Percentiles rank a stretch among this genome's conserved stretches.
phyloP scores from a whole-genome alignment of 2,329 filamentous ascomycete genomes.

The Cladosporium colombiae region DNA sequence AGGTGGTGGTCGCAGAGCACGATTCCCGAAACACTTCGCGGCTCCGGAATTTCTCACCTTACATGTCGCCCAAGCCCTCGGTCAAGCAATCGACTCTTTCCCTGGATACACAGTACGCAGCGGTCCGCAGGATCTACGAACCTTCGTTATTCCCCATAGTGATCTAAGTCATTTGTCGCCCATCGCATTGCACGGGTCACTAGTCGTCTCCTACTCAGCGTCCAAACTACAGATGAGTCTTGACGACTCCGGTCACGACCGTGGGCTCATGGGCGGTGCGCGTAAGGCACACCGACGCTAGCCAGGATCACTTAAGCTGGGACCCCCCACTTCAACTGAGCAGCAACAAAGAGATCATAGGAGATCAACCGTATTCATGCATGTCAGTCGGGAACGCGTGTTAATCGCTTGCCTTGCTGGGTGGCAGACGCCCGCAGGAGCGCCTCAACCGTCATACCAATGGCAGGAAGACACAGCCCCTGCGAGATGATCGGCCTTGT shows the following conservation, averaged over 20 bases:
- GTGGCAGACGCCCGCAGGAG: slow-evolving; percentile 18
- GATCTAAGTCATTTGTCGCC: slow-evolving; percentile 4
- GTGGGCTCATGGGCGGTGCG: not conserved
- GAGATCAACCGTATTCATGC: slow-evolving; percentile 18
- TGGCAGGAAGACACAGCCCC: slow-evolving; percentile 10
- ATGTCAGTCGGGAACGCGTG: slow-evolving; percentile 21
- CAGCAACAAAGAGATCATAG: slow-evolving; percentile 1
- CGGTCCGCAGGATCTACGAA: slow-evolving; percentile 20
- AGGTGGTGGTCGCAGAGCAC: slow-evolving; percentile 18
- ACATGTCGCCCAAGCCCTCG: slow-evolving; percentile 18
- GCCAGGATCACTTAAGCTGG: slow-evolving; percentile 6
- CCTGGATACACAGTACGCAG: slow-evolving; percentile 16
- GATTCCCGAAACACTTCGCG: slow-evolving; percentile 20
- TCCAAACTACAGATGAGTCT: slow-evolving; percentile 17
- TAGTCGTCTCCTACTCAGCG: not conserved
- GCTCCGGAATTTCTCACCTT: slow-evolving; percentile 21
- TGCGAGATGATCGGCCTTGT: slow-evolving; percentile 12
- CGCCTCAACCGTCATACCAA: slow-evolving; percentile 18
- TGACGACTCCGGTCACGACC: slow-evolving; percentile 11
- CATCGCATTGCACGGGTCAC: slow-evolving; percentile 13
- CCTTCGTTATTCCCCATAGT: slow-evolving; percentile 18
- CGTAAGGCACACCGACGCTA: slow-evolving; percentile 15
- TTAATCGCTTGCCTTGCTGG: slow-evolving; percentile 15
- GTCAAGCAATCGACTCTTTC: slow-evolving; percentile 7
- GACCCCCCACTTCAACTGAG: slow-evolving; percentile 7